These are phyloP conservation scores for Camelina neglecta DNA, from an alignment of 345 rosid genomes.

Conservation along the genomic window DNA sequence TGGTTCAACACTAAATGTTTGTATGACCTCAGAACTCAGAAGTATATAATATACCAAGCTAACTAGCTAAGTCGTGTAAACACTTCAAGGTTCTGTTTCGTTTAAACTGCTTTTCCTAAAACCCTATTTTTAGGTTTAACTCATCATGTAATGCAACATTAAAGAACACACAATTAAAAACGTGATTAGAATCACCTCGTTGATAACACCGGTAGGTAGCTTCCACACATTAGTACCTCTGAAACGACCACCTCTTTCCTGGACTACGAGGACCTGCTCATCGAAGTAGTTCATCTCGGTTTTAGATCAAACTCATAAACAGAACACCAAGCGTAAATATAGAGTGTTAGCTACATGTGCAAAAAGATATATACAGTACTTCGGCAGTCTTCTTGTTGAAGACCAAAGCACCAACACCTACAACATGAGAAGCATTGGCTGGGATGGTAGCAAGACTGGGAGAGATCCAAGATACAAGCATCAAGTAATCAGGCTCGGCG, in stretches of 20 bases:
- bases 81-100: too few relatives aligned
- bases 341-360: not conserved
- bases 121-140: too few relatives aligned
- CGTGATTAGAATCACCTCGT: slow-evolving; percentile 51
- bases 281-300: slow-evolving; percentile 1
- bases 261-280: slow-evolving; percentile 76
- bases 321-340: not conserved
- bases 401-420: slow-evolving; percentile 76
- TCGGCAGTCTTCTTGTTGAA: slow-evolving; percentile 40
- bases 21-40: too few relatives aligned
- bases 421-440: slow-evolving; percentile 70
- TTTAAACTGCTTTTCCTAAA: too few relatives aligned
- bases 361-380: not conserved
- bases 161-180: too few relatives aligned
- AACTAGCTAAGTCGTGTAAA: too few relatives aligned
- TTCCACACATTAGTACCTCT: slow-evolving; percentile 69
- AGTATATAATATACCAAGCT: too few relatives aligned
- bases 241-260: slow-evolving; percentile 65
- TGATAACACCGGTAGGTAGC: slow-evolving; percentile 72
- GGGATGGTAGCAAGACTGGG: slow-evolving; percentile 51
- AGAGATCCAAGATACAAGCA: slow-evolving; percentile 77
- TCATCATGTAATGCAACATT: too few relatives aligned
- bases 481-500: slow-evolving; percentile 71
- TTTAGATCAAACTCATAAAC: slow-evolving; percentile 4
- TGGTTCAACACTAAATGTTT: too few relatives aligned